Percentiles rank a stretch among this genome's conserved stretches.
Evolutionary conservation across 2,329 filamentous ascomycete species (phyloP).

Genomic region (Fusarium phyllophilum): DNA sequence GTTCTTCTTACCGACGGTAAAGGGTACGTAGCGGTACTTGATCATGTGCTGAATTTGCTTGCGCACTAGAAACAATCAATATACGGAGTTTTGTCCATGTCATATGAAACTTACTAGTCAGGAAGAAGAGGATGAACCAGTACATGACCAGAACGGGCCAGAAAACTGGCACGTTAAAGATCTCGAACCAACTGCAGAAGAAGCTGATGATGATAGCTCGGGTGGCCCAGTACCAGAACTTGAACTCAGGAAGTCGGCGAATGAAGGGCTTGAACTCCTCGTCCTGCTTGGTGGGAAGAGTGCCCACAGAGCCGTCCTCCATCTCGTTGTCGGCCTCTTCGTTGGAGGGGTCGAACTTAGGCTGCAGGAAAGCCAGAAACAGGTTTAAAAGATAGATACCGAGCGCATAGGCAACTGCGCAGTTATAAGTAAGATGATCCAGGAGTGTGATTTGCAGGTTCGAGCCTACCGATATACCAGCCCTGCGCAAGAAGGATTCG

Average conservation of each 20-base stretch:
- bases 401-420: conserved; percentile 89
- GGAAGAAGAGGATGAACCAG: conserved; percentile 94
- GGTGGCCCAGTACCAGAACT: conserved; percentile 98
- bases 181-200: conserved; percentile 87
- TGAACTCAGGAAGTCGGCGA: conserved; percentile 95
- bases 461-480: conserved; percentile 90
- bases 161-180: conserved; percentile 98
- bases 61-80: conserved; percentile 72
- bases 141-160: conserved; percentile 99
- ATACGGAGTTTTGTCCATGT: not conserved
- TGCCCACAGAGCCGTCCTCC: conserved; percentile 86
- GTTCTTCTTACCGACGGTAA: conserved; percentile 88
- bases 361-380: conserved; percentile 97
- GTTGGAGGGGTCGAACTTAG: conserved; percentile 98
- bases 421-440: conserved; percentile 13
- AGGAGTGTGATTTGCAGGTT: not conserved
- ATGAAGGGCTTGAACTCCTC: conserved; percentile 99
- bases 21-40: conserved; percentile 98
- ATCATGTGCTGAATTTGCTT: conserved; percentile 99
- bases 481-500: conserved; percentile 93
- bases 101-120: conserved; percentile 81
- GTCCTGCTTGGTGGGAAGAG: conserved; percentile 92
- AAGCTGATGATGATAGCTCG: conserved; percentile 86
- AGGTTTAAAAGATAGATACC: conserved; percentile 99
- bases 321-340: conserved; percentile 92